Conservation (phyloP, 1,139 yeast species). For the Saccharomycopsis phalli region DNA sequence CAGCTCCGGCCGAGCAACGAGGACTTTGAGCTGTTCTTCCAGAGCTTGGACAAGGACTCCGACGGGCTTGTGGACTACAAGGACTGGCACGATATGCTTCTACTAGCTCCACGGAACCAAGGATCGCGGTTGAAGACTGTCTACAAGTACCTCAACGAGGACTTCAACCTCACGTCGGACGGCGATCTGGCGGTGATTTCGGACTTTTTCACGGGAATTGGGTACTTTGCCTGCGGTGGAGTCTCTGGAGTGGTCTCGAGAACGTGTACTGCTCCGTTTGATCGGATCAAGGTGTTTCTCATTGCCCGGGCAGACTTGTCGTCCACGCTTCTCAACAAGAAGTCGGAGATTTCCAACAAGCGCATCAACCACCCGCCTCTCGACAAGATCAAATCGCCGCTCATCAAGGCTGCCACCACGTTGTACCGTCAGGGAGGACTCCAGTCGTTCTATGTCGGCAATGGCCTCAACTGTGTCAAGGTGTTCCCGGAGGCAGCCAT, state of each 20-base stretch:
- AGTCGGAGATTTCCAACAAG: constrained; percentile 37
- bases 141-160: constrained; percentile 71
- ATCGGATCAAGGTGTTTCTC: constrained; percentile 82
- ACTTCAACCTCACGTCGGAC: constrained; percentile 74
- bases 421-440: constrained; percentile 86
- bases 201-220: constrained; percentile 75
- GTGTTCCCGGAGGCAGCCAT: constrained; percentile 97
- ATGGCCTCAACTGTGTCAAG: constrained; percentile 85
- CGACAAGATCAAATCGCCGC: constrained; percentile 50
- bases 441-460: constrained; percentile 84
- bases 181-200: constrained; percentile 83
- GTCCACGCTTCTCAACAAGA: constrained; percentile 57
- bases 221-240: constrained; percentile 91
- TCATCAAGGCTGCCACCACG: constrained; percentile 71
- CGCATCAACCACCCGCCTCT: constrained; percentile 25
- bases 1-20: constrained; percentile 39
- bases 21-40: constrained; percentile 51
- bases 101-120: constrained; percentile 69
- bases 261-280: constrained; percentile 96
- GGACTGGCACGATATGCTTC: constrained; percentile 74
- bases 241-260: constrained; percentile 94
- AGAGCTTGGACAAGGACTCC: constrained; percentile 48
- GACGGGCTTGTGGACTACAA: constrained; percentile 74
- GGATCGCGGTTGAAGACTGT: constrained; percentile 75
- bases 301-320: constrained; percentile 85